Evolutionary conservation across 1,284 basidiomycete genomes (phyloP).

Genomic region (Sanghuangporus weigelae): DNA sequence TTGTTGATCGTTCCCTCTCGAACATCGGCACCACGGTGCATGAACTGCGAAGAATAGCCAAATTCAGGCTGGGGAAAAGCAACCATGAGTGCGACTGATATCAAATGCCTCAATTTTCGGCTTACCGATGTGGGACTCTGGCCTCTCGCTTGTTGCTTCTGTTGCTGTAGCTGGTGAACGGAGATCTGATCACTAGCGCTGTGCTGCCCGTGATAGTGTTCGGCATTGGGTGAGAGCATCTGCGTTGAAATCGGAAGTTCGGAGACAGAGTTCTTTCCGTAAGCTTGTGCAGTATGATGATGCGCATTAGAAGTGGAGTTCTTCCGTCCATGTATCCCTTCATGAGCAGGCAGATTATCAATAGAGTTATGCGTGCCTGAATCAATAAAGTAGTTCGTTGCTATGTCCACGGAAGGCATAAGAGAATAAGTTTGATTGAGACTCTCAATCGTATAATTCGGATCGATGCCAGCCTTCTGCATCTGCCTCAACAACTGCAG

Average conservation of each 20-base stretch:
- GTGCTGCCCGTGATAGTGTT: background rate
- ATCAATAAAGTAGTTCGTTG: conserved; percentile 1
- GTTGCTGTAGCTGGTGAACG: background rate
- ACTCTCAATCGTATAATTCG: conserved; percentile 1
- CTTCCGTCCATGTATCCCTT: background rate
- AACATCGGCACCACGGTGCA: background rate
- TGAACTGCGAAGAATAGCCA: background rate
- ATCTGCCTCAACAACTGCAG: conserved; percentile 15
- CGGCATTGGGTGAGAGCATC: background rate
- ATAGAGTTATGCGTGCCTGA: background rate
- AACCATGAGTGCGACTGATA: background rate
- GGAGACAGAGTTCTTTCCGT: background rate
- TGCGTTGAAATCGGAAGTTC: background rate
- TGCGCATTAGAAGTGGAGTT: background rate
- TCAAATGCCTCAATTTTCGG: background rate
- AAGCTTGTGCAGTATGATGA: background rate
- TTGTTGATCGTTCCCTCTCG: background rate
- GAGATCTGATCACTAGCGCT: background rate
- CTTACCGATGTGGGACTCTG: background rate
- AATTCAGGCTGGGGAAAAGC: background rate
- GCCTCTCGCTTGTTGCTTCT: background rate
- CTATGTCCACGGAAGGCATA: conserved; percentile 16
- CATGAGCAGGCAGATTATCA: background rate
- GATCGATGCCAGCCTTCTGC: conserved; percentile 8
- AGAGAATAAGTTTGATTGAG: conserved; percentile 4